Conservation (phyloP, 2,329 filamentous ascomycete species). For the Drechslerella dactyloides region DNA sequence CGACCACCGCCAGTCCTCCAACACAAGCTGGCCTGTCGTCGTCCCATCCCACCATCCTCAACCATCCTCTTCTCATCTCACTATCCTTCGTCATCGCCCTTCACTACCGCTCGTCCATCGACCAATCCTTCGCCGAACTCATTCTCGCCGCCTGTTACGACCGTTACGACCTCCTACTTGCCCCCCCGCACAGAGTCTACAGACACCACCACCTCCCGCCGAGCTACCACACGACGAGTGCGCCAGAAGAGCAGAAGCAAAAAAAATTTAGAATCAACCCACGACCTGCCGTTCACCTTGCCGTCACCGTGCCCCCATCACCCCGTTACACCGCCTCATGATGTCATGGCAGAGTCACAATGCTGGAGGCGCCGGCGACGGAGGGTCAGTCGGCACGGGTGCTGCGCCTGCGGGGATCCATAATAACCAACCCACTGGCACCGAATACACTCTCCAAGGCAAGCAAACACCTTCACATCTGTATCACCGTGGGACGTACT, state of each 20-base stretch:
- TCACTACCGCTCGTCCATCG: conserved; percentile 4
- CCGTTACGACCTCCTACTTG: conserved; percentile 29
- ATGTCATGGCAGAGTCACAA: conserved; percentile 74
- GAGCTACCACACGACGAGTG: conserved; percentile 13
- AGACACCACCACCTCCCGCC: conserved; percentile 15
- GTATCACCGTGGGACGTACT: neutral
- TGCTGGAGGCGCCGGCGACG: conserved; percentile 39
- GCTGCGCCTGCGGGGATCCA: conserved; percentile 42
- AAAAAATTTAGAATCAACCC: neutral
- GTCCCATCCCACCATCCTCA: conserved; percentile 37
- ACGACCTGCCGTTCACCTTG: neutral
- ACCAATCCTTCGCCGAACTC: conserved; percentile 5
- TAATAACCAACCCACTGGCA: conserved; percentile 65
- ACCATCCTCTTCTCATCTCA: conserved; percentile 15
- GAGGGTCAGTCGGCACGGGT: conserved; percentile 52
- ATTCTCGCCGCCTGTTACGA: conserved; percentile 28
- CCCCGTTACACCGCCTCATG: conserved; percentile 53
- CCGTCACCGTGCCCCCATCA: neutral
- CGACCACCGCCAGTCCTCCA: conserved; percentile 17
- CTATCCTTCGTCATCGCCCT: conserved; percentile 18
- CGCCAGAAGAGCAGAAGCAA: conserved; percentile 11
- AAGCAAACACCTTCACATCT: conserved; percentile 42
- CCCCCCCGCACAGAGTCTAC: conserved; percentile 13
- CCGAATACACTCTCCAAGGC: conserved; percentile 77
- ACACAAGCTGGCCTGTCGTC: conserved; percentile 10